Evolutionary conservation across 805 yeast genomes (phyloP).

Genomic region (Brettanomyces nanus): DNA sequence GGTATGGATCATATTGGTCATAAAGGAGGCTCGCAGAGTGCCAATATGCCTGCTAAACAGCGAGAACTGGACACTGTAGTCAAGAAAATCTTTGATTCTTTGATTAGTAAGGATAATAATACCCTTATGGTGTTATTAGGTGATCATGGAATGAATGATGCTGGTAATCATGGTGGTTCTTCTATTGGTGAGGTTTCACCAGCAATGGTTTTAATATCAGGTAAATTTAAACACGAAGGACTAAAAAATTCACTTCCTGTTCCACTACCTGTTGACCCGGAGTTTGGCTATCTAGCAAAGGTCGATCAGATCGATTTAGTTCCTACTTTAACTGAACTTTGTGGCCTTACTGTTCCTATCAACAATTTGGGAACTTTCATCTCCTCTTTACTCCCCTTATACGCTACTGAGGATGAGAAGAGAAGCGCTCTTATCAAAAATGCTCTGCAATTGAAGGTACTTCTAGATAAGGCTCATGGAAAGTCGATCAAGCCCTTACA

Average conservation of each 20-base stretch:
- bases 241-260: constrained; percentile 10
- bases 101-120: constrained; percentile 23
- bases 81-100: constrained; percentile 35
- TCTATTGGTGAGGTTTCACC: constrained; percentile 89
- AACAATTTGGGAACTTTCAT: constrained; percentile 71
- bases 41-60: constrained; percentile 77
- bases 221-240: constrained; percentile 35
- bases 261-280: constrained; percentile 32
- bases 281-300: constrained; percentile 43
- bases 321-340: constrained; percentile 54
- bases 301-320: constrained; percentile 68
- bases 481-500: constrained; percentile 7
- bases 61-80: constrained; percentile 76
- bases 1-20: constrained; percentile 98
- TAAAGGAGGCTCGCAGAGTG: constrained; percentile 83
- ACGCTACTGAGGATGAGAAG: constrained; percentile 30
- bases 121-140: constrained; percentile 76
- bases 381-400: constrained; percentile 44
- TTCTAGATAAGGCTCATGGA: constrained; percentile 33
- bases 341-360: constrained; percentile 61
- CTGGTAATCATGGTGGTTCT: constrained; percentile 96
- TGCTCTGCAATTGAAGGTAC: constrained; percentile 43
- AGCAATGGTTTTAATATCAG: constrained; percentile 63
- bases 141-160: constrained; percentile 94
- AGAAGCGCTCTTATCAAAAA: constrained; percentile 41